phyloP scores from a whole-genome alignment of 768 basidiomycete genomes.

The Macrolepiota fuliginosa region DNA sequence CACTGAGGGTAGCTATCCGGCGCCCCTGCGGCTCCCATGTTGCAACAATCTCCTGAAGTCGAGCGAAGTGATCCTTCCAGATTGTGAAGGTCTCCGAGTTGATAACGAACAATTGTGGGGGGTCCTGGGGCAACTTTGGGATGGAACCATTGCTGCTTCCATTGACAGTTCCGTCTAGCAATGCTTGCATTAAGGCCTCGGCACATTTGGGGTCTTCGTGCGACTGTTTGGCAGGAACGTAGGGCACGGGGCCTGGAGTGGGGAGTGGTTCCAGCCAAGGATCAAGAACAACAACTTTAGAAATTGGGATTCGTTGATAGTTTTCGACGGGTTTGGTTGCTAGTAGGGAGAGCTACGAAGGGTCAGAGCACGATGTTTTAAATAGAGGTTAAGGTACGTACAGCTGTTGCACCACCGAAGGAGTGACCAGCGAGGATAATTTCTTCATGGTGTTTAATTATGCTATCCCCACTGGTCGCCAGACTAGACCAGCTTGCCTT shows the following conservation, averaged over 20 bases:
- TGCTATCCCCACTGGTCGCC: constrained; percentile 19
- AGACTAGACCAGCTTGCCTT: constrained; percentile 39
- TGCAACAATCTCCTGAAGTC: constrained; percentile 50
- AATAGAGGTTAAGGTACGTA: constrained; percentile 18
- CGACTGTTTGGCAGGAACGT: constrained; percentile 10
- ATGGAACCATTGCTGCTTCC: not conserved
- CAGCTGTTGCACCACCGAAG: constrained; percentile 48
- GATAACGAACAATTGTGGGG: constrained; percentile 57
- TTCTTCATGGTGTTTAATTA: constrained; percentile 30
- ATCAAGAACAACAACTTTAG: constrained; percentile 64
- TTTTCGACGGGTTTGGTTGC: constrained; percentile 44
- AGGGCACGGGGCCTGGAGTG: constrained; percentile 48
- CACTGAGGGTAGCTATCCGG: constrained; percentile 49
- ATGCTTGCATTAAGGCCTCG: constrained; percentile 7
- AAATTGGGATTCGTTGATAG: constrained; percentile 47
- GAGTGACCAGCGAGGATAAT: constrained; percentile 44
- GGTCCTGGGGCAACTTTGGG: constrained; percentile 9
- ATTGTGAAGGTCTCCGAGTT: constrained; percentile 78
- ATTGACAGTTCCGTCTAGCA: constrained; percentile 13
- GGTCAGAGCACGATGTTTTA: not conserved
- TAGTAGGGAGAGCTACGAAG: constrained; percentile 51
- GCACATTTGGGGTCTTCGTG: not conserved
- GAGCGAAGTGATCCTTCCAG: constrained; percentile 72
- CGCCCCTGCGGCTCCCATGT: constrained; percentile 49
- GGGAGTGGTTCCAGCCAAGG: constrained; percentile 84